A percentile compares a stretch with the other conserved stretches of the same genome.
Conservation (phyloP, 2,329 filamentous ascomycete genomes). For the Fusarium veterinarium region DNA sequence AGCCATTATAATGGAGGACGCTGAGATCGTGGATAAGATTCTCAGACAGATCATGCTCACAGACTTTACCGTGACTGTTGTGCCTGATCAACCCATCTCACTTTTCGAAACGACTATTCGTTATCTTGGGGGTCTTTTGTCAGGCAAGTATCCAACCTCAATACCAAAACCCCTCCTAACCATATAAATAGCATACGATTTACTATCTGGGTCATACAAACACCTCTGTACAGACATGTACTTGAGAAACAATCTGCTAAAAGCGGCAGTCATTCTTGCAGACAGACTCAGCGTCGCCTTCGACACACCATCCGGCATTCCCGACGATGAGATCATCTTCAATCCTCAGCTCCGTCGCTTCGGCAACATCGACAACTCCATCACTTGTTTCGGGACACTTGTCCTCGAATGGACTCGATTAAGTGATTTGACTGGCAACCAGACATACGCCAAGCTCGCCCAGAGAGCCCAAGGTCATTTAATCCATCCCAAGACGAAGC, state of each 20-base stretch:
- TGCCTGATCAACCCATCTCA: constrained; percentile 12
- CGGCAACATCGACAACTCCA: constrained; percentile 35
- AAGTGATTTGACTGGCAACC: constrained; percentile 26
- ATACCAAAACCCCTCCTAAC: no score
- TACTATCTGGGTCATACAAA: constrained; percentile 25
- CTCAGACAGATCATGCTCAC: constrained; percentile 23
- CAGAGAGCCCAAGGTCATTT: constrained; percentile 29
- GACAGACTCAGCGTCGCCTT: constrained; percentile 35
- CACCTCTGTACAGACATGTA: background rate
- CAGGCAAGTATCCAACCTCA: background rate
- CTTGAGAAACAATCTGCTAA: background rate
- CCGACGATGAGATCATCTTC: constrained; percentile 37
- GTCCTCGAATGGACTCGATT: constrained; percentile 39
- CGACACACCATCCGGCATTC: constrained; percentile 34
- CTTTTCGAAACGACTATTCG: constrained; percentile 36
- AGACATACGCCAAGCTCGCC: constrained; percentile 22
- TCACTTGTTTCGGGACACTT: constrained; percentile 30
- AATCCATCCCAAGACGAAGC: constrained; percentile 22
- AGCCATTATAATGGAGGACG: constrained; percentile 34
- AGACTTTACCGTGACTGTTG: constrained; percentile 23
- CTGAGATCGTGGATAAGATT: constrained; percentile 30
- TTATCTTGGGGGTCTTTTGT: constrained; percentile 33
- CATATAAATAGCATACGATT: no score
- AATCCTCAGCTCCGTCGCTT: background rate
- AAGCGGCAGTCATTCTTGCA: constrained; percentile 10